These are phyloP conservation scores for Cytidiella melzeri DNA, from an alignment of 768 basidiomycete genomes.

Conservation along the genomic window DNA sequence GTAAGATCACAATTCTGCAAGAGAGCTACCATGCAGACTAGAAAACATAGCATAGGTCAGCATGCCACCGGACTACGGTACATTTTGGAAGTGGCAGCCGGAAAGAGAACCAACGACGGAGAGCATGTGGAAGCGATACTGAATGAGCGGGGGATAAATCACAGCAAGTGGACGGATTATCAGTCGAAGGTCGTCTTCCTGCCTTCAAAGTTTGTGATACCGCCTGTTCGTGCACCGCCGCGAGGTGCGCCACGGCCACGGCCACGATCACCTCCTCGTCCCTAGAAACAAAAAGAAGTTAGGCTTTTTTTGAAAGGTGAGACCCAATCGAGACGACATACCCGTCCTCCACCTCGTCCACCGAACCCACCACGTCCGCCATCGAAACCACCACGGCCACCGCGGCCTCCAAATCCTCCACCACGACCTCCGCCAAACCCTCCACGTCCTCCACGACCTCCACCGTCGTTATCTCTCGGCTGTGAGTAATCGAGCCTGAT, in stretches of 20 bases:
- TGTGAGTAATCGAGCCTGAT: slow-evolving; percentile 85
- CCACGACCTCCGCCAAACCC: slow-evolving; percentile 25
- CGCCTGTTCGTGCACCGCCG: slow-evolving; percentile 52
- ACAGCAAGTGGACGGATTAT: too few species aligned
- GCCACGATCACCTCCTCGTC: slow-evolving; percentile 37
- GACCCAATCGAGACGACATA: too few species aligned
- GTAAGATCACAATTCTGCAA: too few species aligned
- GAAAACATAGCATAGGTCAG: too few species aligned
- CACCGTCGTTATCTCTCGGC: slow-evolving; percentile 62
- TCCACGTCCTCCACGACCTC: slow-evolving; percentile 36
- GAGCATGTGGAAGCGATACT: too few species aligned
- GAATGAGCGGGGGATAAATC: too few species aligned
- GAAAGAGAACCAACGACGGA: too few species aligned
- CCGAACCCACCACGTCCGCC: slow-evolving; percentile 43
- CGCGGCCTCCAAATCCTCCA: slow-evolving; percentile 30
- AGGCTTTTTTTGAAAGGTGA: background rate
- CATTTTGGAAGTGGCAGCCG: too few species aligned
- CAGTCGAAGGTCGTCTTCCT: slow-evolving; percentile 56
- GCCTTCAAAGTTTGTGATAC: slow-evolving; percentile 57
- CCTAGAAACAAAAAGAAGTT: slow-evolving; percentile 18
- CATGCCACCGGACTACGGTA: too few species aligned
- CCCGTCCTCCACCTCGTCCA: slow-evolving; percentile 31
- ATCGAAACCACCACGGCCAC: slow-evolving; percentile 33
- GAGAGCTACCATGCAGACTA: too few species aligned
- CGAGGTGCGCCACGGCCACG: slow-evolving; percentile 34